Evolutionary conservation across 768 basidiomycete genomes (phyloP).

Genomic region (Leucocoprinus sp.): DNA sequence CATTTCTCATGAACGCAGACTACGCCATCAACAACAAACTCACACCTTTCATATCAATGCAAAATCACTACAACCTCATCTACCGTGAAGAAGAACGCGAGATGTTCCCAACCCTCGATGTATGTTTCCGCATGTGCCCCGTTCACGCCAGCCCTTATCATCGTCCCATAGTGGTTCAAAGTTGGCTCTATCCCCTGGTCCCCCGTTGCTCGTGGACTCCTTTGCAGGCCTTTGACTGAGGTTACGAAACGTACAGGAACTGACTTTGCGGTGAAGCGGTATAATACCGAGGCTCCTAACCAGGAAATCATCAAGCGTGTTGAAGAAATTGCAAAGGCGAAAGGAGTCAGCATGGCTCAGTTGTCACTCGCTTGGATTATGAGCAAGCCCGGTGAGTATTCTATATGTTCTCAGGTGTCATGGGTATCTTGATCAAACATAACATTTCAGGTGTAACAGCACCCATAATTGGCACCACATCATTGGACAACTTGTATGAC

Average conservation of each 20-base stretch:
- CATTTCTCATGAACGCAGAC: conserved; percentile 23
- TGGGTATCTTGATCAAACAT: neutral
- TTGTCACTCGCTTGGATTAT: conserved; percentile 45
- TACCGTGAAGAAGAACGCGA: conserved; percentile 61
- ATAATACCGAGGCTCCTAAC: conserved; percentile 16
- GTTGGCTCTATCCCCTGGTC: conserved; percentile 55
- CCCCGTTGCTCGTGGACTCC: conserved; percentile 43
- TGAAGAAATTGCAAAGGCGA: conserved; percentile 45
- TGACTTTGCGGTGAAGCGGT: conserved; percentile 21
- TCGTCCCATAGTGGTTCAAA: conserved; percentile 32
- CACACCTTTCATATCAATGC: conserved; percentile 60
- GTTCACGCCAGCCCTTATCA: neutral
- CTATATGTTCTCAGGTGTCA: no score
- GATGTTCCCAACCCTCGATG: conserved; percentile 53
- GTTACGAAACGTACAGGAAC: conserved; percentile 31
- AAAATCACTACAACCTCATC: conserved; percentile 51
- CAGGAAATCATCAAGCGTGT: conserved; percentile 35
- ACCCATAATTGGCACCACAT: conserved; percentile 49
- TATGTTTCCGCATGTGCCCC: conserved; percentile 13
- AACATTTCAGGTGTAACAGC: conserved; percentile 33
- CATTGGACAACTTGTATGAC: conserved; percentile 41
- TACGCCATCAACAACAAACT: conserved; percentile 52
- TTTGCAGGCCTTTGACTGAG: conserved; percentile 34
- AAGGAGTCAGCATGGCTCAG: conserved; percentile 47
- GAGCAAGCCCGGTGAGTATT: conserved; percentile 27